phyloP scores from a whole-genome alignment of 148 eudicot species.

The Fagopyrum homotropicum region DNA sequence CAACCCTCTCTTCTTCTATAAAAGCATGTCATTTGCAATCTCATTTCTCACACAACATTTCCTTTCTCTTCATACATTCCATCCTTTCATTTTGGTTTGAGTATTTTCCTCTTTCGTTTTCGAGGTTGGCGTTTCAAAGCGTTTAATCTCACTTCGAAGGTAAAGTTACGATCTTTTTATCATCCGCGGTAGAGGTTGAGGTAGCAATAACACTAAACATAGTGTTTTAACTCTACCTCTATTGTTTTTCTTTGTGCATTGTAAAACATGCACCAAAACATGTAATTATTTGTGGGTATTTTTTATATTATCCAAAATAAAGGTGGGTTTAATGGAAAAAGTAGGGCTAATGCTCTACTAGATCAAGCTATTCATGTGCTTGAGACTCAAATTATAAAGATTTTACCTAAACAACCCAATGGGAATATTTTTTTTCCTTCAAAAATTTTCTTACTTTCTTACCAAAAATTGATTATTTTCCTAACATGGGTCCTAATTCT shows the following conservation, averaged over 20 bases:
- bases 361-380: neutral
- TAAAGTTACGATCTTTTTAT: neutral
- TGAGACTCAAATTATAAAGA: slow-evolving; percentile 2
- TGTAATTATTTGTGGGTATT: neutral
- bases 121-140: neutral
- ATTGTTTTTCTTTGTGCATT: neutral
- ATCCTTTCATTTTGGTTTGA: neutral
- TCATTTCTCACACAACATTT: slow-evolving; percentile 1
- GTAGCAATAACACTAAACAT: too few species aligned
- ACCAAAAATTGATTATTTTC: neutral
- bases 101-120: neutral
- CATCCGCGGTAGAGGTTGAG: neutral
- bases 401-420: neutral
- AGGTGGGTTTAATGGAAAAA: neutral
- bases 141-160: neutral
- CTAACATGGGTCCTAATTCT: slow-evolving; percentile 8
- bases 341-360: neutral
- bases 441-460: neutral
- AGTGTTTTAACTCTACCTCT: neutral
- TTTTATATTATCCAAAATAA: slow-evolving; percentile 10
- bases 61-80: neutral
- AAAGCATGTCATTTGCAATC: slow-evolving; percentile 3
- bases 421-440: neutral
- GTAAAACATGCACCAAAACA: neutral
- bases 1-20: slow-evolving; percentile 5